Conservation (phyloP, 1,284 basidiomycete species). For the Heterobasidion occidentale region DNA sequence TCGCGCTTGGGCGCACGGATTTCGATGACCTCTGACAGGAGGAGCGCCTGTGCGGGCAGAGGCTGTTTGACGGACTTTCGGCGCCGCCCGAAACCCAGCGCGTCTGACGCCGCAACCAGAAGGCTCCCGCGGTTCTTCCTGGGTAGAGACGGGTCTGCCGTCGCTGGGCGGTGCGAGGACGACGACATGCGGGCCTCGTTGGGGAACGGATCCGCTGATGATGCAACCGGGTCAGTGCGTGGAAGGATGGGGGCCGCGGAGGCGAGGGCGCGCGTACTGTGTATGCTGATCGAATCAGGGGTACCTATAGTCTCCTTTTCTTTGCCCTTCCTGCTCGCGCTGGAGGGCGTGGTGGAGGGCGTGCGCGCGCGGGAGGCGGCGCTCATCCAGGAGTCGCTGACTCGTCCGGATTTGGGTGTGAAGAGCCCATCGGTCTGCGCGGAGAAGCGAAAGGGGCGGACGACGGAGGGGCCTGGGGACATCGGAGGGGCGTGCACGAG, state of each 20-base stretch:
- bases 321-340: constrained; percentile 10
- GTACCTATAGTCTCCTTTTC: constrained; percentile 9
- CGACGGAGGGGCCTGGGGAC: background rate
- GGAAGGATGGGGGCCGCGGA: no score
- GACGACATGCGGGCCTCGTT: background rate
- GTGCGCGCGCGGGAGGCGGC: constrained; percentile 4
- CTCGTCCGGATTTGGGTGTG: background rate
- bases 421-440: background rate
- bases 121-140: constrained; percentile 33
- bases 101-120: constrained; percentile 48
- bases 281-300: constrained; percentile 6
- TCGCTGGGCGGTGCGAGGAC: constrained; percentile 2
- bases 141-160: constrained; percentile 13
- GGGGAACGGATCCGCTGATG: background rate
- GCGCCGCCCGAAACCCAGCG: constrained; percentile 35
- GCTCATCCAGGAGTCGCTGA: constrained; percentile 3
- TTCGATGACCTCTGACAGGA: constrained; percentile 65
- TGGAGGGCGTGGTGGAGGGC: constrained; percentile 6
- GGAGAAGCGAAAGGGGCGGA: constrained; percentile 1
- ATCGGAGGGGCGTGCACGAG: no score
- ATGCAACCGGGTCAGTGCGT: no score
- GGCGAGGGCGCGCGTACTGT: no score
- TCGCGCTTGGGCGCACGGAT: constrained; percentile 46
- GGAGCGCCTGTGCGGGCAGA: constrained; percentile 20
- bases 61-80: constrained; percentile 27